Conservation (phyloP, 2,329 filamentous ascomycete species). For the Apiospora hydei region DNA sequence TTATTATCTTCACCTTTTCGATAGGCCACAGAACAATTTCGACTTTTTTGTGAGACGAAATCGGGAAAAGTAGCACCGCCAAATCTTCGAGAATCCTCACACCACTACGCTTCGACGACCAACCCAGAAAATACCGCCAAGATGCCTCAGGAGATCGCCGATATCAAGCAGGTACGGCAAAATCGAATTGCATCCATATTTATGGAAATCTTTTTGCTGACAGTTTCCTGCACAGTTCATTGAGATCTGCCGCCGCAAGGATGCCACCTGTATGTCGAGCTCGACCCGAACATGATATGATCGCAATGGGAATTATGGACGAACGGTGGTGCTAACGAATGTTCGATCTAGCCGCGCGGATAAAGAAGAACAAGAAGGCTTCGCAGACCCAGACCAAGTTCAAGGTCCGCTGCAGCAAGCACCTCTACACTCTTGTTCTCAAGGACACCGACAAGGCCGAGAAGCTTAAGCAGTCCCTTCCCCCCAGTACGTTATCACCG, state of each 20-base stretch:
- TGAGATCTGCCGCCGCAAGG: slow-evolving; percentile 99
- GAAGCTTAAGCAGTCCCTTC: slow-evolving; percentile 99
- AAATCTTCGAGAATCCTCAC: slow-evolving; percentile 15
- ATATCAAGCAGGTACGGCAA: slow-evolving; percentile 83
- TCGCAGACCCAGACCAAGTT: slow-evolving; percentile 99
- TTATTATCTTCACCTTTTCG: slow-evolving; percentile 1
- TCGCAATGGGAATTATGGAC: slow-evolving; percentile 34
- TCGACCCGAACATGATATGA: slow-evolving; percentile 25
- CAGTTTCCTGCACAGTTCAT: slow-evolving; percentile 77
- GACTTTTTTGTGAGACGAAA: slow-evolving; percentile 20
- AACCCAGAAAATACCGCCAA: slow-evolving; percentile 62
- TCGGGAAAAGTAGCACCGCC: slow-evolving; percentile 21
- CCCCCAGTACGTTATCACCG: slow-evolving; percentile 80
- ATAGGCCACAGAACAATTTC: slow-evolving; percentile 20
- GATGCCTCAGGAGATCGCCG: slow-evolving; percentile 98
- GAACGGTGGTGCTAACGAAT: slow-evolving; percentile 23
- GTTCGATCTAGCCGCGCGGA: slow-evolving; percentile 73
- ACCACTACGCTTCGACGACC: slow-evolving; percentile 23
- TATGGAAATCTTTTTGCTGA: slow-evolving; percentile 30
- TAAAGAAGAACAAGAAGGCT: slow-evolving; percentile 94
- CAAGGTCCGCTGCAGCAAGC: slow-evolving; percentile 98
- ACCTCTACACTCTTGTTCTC: slow-evolving; percentile 97
- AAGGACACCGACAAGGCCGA: slow-evolving; percentile 99
- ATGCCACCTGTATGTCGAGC: slow-evolving; percentile 90
- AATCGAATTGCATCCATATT: background rate